phyloP scores from a whole-genome alignment of 2,329 filamentous ascomycete genomes.

The Fusarium sulawesiense region DNA sequence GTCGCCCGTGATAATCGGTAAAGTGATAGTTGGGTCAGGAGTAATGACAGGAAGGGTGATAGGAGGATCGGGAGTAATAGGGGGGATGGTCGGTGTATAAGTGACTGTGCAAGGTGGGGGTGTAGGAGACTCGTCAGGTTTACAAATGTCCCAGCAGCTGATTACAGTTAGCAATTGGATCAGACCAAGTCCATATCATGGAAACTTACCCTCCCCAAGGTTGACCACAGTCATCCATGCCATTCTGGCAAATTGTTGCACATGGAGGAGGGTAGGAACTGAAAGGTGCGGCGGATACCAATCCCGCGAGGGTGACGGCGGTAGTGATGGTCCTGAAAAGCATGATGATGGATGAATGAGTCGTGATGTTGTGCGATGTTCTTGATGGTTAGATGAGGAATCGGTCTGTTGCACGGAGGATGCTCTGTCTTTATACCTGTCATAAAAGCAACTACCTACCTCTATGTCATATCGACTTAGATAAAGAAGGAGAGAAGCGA shows the following conservation, averaged over 20 bases:
- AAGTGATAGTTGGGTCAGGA: slow-evolving; percentile 2
- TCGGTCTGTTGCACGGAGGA: not conserved
- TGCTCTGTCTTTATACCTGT: slow-evolving; percentile 12
- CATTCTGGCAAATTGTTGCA: slow-evolving; percentile 44
- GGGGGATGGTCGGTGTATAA: slow-evolving; percentile 15
- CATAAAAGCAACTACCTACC: not conserved
- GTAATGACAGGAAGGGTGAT: slow-evolving; percentile 1
- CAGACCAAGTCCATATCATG: not conserved
- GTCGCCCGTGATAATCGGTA: not conserved
- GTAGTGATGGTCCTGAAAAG: slow-evolving; percentile 16
- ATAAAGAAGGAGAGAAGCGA: not conserved
- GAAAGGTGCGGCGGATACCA: slow-evolving; percentile 18
- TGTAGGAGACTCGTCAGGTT: slow-evolving; percentile 36
- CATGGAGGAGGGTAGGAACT: not conserved
- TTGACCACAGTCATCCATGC: slow-evolving; percentile 44
- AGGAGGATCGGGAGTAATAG: not conserved
- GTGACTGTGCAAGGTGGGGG: slow-evolving; percentile 40
- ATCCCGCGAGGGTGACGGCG: slow-evolving; percentile 15
- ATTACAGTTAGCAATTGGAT: not conserved
- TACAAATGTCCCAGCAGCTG: slow-evolving; percentile 50
- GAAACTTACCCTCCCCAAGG: slow-evolving; percentile 45
- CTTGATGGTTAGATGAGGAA: not conserved
- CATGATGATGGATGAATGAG: slow-evolving; percentile 13
- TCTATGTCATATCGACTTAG: not conserved
- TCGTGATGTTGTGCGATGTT: not conserved